Evolutionary conservation across 2,329 filamentous ascomycete genomes (phyloP).

Genomic region (Talaromyces rugulosus): DNA sequence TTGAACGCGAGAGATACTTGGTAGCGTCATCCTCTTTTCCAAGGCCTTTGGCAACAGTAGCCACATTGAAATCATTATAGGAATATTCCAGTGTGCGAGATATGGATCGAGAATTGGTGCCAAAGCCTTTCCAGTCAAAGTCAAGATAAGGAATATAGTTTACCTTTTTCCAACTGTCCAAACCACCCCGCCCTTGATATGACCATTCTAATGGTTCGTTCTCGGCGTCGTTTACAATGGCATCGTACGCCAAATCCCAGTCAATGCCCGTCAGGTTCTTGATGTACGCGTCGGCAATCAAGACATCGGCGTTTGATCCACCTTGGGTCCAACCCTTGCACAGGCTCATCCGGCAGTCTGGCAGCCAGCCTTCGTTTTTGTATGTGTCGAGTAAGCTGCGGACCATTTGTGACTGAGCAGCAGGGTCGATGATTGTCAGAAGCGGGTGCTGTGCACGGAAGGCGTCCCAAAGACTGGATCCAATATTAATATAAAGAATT

Average conservation of each 20-base stretch:
- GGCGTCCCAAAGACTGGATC: constrained; percentile 58
- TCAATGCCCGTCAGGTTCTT: constrained; percentile 63
- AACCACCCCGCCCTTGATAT: constrained; percentile 63
- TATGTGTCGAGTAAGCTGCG: constrained; percentile 69
- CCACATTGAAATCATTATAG: constrained; percentile 68
- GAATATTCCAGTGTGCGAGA: constrained; percentile 72
- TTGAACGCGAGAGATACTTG: constrained; percentile 56
- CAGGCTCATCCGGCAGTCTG: constrained; percentile 69
- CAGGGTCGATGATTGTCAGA: constrained; percentile 62
- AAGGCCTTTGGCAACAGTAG: constrained; percentile 57
- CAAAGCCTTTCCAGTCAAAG: constrained; percentile 62
- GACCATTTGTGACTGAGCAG: constrained; percentile 60
- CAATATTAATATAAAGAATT: neutral
- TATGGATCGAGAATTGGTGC: constrained; percentile 65
- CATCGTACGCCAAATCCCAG: constrained; percentile 65
- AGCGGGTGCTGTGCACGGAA: constrained; percentile 67
- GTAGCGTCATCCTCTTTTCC: constrained; percentile 51
- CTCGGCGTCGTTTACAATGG: constrained; percentile 66
- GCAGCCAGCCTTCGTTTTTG: constrained; percentile 64
- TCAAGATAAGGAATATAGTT: constrained; percentile 69
- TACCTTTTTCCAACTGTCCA: constrained; percentile 65
- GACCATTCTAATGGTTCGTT: constrained; percentile 67
- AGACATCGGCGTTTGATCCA: constrained; percentile 66
- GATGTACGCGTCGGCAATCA: constrained; percentile 63
- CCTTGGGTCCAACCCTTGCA: constrained; percentile 68